Evolutionary conservation across 306 rosid genomes (phyloP), one percentile per base, ranked within the genome.

Genomic region (Inga oerstediana): DNA sequence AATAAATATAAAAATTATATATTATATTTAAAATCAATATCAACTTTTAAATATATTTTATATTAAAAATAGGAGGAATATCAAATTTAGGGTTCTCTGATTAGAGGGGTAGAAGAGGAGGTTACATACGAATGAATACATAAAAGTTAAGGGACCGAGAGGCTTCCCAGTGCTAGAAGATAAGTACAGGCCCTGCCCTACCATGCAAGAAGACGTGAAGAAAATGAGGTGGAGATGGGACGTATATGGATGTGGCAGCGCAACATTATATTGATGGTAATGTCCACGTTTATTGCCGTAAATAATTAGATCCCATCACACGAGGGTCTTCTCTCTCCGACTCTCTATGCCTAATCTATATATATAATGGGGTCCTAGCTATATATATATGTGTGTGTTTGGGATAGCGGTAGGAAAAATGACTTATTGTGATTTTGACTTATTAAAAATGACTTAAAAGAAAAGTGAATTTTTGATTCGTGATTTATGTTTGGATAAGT

Each of bases 171-270:
- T 2, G 43, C 6, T 6, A 0, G 43, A 64, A 14, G 43, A 65
- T 65, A 32, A 65, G 70, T 9, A 64, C 8, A 69, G 49, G 75
- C 13, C 75, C 75, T 43, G 41, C 75, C 75, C 46, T 58, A n/a
- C 48, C 43, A 39, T 39, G 24, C 61, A 19, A 54, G 20, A 54
- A 54, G 61, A 54, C 61, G 22, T 20, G 30, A 39, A 69, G 13
- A 30, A 64, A 8, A 69, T 69, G 72, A 35, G 72, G 46, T 37
- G 20, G 9, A 58, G 72, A 69, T 39, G 74, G 14, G 73, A 69
- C 32, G 74, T 69, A 9, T 10, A 41, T 19, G 51, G 74, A 22
- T 1, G 35, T 24, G 35, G 74, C 74, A 20, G 32, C 74, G 30
- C 74, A 10, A 1, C 51, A 17, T 52, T 14, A 17, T 17, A 16